Evolutionary conservation across 257 asterid species (phyloP).

Genomic region (Thymus quinquecostatus): DNA sequence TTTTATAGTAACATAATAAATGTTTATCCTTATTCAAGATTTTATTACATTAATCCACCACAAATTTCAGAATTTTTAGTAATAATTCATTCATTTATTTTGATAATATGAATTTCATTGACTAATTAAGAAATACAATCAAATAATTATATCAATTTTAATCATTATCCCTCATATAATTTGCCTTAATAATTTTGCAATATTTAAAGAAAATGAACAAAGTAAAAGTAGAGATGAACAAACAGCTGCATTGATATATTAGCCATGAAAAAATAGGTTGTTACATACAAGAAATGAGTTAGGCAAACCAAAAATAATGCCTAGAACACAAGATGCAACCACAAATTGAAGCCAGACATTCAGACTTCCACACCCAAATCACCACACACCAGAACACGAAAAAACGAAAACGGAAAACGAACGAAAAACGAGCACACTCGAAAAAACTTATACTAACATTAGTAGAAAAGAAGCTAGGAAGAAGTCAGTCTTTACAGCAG

Average conservation of each 20-base stretch:
- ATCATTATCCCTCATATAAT: not conserved
- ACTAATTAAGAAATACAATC: not conserved
- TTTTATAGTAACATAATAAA: not conserved
- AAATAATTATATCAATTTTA: not conserved
- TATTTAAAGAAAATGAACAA: no score
- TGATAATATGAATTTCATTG: not conserved
- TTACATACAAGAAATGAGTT: constrained; percentile 70
- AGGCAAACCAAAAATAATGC: constrained; percentile 85
- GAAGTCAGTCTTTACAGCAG: constrained; percentile 64
- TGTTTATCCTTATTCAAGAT: not conserved
- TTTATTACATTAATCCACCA: not conserved
- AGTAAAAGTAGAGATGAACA: constrained; percentile 30
- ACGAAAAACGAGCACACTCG: constrained; percentile 41
- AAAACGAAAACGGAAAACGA: not conserved
- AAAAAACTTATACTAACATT: constrained; percentile 19
- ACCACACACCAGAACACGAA: constrained; percentile 13
- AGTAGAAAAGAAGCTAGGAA: constrained; percentile 33
- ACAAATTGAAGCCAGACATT: constrained; percentile 39
- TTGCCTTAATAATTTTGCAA: no score
- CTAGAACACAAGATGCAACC: constrained; percentile 48
- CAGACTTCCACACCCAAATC: constrained; percentile 34
- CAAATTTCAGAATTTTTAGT: not conserved
- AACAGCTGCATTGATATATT: constrained; percentile 41
- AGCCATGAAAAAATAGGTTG: constrained; percentile 39
- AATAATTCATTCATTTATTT: no score